Base-by-base conservation (phyloP, 306 rosid species). In the Gleditsia sinensis region DNA sequence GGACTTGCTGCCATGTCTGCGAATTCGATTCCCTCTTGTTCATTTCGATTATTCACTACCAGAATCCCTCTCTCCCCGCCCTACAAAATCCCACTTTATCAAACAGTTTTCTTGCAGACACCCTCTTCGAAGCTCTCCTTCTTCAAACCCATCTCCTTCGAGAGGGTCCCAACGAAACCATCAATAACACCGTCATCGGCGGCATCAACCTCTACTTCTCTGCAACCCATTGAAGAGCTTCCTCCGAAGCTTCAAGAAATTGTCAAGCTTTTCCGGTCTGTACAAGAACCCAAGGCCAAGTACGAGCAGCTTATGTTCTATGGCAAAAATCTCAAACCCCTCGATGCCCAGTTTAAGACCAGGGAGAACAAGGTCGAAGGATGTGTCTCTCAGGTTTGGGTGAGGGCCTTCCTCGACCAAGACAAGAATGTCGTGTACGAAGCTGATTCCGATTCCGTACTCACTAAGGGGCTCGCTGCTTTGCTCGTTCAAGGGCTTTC, bases 341-440 rank as follows among this genome's bases (percentile, higher is more conserved):
- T 95, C 28, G 90, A 88, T 6, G 1, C 83, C 46, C 80, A 75
- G 0, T 92, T 86, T 83, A 95, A 92, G 66, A 95, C 84, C 48
- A 79, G 72, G 64, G 81, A 85, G 5, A 95, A 95, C 76, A 95
- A 92, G 72, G 99, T 95, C 58, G 84, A 90, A 69, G 99, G 99
- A 4, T 95, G 99, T 55, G 99, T 95, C 60, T 95, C 99, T 1
- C 99, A 95, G 91, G 99, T 95, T 24, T 95, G 99, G 99, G 99
- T 95, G 45, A 87, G 96, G 65, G 97, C 98, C 50, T 95, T 76
- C 67, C 83, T 95, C 19, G 97, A 95, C 70, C 53, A 69, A 0
- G 78, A 86, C 4, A 76, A 72, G 48, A 86, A 88, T 39, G 98
- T 95, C 2, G 55, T 83, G 7, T 95, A 81, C 66, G 99, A 95